These are phyloP conservation scores for Venturia carpophila DNA, from an alignment of 2,329 filamentous ascomycete species.

Conservation along the genomic window DNA sequence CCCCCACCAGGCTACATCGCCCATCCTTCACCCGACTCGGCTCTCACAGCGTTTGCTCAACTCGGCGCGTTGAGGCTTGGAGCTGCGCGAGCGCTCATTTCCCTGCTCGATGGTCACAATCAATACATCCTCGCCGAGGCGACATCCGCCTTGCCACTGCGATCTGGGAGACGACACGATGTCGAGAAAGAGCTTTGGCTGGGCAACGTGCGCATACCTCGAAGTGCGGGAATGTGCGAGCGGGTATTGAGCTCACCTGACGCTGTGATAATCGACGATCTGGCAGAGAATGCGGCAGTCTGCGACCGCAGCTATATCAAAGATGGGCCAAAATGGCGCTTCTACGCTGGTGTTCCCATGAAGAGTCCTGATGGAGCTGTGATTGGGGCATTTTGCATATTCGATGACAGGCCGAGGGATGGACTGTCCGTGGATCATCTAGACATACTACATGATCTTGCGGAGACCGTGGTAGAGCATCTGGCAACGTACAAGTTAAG, in stretches of 20 bases:
- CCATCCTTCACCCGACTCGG: constrained; percentile 28
- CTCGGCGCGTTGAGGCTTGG: constrained; percentile 33
- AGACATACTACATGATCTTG: constrained; percentile 21
- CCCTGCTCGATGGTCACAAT: constrained; percentile 33
- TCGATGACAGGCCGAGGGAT: constrained; percentile 25
- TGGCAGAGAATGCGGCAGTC: constrained; percentile 26
- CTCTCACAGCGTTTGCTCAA: constrained; percentile 33
- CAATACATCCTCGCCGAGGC: constrained; percentile 32
- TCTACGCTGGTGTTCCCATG: constrained; percentile 30
- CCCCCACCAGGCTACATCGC: constrained; percentile 20
- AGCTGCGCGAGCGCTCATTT: constrained; percentile 30
- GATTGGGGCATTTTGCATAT: constrained; percentile 30
- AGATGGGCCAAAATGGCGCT: constrained; percentile 26
- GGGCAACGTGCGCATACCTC: constrained; percentile 22
- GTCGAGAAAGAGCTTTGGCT: constrained; percentile 18
- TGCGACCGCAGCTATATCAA: constrained; percentile 25
- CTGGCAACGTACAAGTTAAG: constrained; percentile 20
- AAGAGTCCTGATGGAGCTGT: constrained; percentile 27
- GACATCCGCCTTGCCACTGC: constrained; percentile 19
- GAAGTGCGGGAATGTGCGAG: constrained; percentile 28
- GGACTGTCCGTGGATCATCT: constrained; percentile 20
- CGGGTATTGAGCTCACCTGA: constrained; percentile 23
- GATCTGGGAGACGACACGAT: constrained; percentile 19
- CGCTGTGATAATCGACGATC: constrained; percentile 25
- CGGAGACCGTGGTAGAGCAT: constrained; percentile 20